Conservation (phyloP, 2,329 filamentous ascomycete species). For the Ascochyta clinopodiicola region DNA sequence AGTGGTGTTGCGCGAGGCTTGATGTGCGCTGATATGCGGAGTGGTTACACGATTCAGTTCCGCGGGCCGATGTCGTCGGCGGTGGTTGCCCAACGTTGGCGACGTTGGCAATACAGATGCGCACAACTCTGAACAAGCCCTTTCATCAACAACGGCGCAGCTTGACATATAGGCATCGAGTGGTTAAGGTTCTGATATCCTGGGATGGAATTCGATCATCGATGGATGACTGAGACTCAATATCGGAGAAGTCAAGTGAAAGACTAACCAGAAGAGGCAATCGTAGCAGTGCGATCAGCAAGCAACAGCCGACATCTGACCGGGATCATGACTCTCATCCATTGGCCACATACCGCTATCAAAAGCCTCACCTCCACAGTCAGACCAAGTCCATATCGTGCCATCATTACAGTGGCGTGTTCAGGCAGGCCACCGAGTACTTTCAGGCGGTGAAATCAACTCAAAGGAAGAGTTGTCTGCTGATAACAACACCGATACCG, state of each 20-base stretch:
- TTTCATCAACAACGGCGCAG: too few relatives aligned
- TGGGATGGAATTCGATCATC: too few relatives aligned
- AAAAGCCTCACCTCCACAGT: slow-evolving; percentile 10
- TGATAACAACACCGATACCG: slow-evolving; percentile 17
- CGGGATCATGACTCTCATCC: background rate
- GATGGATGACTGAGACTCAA: background rate
- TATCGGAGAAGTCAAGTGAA: background rate
- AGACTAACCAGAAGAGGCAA: slow-evolving; percentile 13
- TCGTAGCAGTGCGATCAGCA: slow-evolving; percentile 19
- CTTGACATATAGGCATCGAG: too few relatives aligned
- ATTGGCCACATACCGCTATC: slow-evolving; percentile 4
- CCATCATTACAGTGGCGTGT: slow-evolving; percentile 25
- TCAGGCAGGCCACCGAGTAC: slow-evolving; percentile 17
- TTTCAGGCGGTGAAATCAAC: slow-evolving; percentile 15
- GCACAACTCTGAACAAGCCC: too few relatives aligned
- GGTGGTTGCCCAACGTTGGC: background rate
- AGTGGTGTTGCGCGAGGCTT: slow-evolving; percentile 19
- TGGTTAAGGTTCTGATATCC: too few relatives aligned
- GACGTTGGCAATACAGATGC: background rate
- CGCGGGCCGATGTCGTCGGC: slow-evolving; percentile 17
- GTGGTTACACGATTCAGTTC: slow-evolving; percentile 20
- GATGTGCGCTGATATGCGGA: slow-evolving; percentile 3
- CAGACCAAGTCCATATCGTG: slow-evolving; percentile 11
- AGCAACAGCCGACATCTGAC: slow-evolving; percentile 12
- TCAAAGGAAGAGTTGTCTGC: slow-evolving; percentile 1